Evolutionary conservation across 2,329 filamentous ascomycete genomes (phyloP).

Genomic region (Parastagonospora avenae): DNA sequence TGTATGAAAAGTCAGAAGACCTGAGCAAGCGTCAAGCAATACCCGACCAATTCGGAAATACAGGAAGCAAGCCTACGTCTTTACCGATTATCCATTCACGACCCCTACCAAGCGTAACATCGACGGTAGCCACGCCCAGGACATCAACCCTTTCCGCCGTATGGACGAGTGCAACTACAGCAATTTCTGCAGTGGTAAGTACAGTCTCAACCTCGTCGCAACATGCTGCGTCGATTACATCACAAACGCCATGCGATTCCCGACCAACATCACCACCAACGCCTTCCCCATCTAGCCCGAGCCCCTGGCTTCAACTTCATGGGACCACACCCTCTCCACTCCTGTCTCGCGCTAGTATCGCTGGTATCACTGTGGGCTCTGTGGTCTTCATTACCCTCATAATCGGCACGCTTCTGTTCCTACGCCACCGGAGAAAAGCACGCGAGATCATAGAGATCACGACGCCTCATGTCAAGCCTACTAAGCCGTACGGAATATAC

Average conservation of each 20-base stretch:
- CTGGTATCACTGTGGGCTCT: conserved; percentile 18
- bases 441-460: conserved; percentile 25
- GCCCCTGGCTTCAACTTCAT: conserved; percentile 6
- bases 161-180: not conserved
- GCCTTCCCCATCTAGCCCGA: not conserved
- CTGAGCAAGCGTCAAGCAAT: conserved; percentile 25
- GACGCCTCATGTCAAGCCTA: conserved; percentile 26
- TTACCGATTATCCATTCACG: conserved; percentile 1
- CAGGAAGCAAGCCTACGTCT: conserved; percentile 22
- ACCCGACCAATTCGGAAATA: conserved; percentile 25
- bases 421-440: conserved; percentile 11
- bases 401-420: conserved; percentile 6
- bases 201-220: not conserved
- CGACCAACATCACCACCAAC: not conserved
- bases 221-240: not conserved
- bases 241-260: not conserved
- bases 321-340: conserved; percentile 1
- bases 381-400: conserved; percentile 10
- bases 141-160: not conserved
- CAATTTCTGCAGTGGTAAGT: not conserved
- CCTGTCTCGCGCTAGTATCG: conserved; percentile 16
- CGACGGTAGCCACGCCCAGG: conserved; percentile 2
- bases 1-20: not conserved
- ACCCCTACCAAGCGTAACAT: conserved; percentile 7
- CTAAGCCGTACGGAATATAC: conserved; percentile 18